These are phyloP conservation scores for Kodamaea alishanica DNA, from an alignment of 1,139 yeast genomes.

Conservation along the genomic window DNA sequence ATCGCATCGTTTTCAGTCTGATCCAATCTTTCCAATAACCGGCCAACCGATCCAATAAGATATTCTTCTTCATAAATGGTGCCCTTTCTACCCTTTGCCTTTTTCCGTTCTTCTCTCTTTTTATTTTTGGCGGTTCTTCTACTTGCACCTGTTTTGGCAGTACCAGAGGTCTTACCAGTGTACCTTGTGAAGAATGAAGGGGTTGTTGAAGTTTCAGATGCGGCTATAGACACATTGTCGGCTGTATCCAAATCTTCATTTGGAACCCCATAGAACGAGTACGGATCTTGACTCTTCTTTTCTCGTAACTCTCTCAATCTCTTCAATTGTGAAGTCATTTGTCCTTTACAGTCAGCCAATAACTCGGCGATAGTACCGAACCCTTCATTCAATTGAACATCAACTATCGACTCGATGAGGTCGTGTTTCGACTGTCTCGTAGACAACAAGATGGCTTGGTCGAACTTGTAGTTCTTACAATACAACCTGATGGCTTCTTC, in stretches of 20 bases:
- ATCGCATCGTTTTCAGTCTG: conserved; percentile 73
- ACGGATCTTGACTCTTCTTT: conserved; percentile 82
- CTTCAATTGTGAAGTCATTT: conserved; percentile 74
- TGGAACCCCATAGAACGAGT: conserved; percentile 69
- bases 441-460: conserved; percentile 71
- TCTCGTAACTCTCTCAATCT: conserved; percentile 81
- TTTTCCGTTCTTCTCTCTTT: conserved; percentile 92
- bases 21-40: conserved; percentile 78
- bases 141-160: conserved; percentile 95
- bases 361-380: conserved; percentile 85
- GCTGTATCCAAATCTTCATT: conserved; percentile 69
- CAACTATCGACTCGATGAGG: conserved; percentile 57
- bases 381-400: conserved; percentile 77
- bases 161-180: conserved; percentile 92
- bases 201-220: conserved; percentile 88
- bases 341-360: conserved; percentile 86
- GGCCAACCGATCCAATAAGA: conserved; percentile 79
- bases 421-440: conserved; percentile 39
- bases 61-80: conserved; percentile 97
- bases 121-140: conserved; percentile 87
- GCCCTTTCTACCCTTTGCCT: conserved; percentile 96
- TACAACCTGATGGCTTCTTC: conserved; percentile 62
- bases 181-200: conserved; percentile 93
- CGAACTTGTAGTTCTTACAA: conserved; percentile 74
- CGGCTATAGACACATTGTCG: conserved; percentile 92